These are phyloP conservation scores for Toxoplasma gondii DNA, from an alignment of 169 alveolate species.

Conservation along the genomic window DNA sequence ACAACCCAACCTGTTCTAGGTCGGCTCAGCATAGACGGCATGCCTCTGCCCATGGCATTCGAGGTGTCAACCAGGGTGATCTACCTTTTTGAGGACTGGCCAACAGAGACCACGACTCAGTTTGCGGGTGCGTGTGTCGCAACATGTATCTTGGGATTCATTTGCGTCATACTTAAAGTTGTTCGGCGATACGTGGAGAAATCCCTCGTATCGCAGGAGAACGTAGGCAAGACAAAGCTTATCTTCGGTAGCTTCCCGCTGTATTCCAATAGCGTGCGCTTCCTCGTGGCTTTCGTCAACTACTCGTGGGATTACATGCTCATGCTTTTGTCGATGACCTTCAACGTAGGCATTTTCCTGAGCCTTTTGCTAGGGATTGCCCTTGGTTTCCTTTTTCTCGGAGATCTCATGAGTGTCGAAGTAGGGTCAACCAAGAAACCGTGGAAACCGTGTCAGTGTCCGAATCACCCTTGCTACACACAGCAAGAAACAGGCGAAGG, in stretches of 20 bases:
- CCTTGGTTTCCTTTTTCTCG: constrained; percentile 54
- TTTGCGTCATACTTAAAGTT: constrained; percentile 62
- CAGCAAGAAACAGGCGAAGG: no score
- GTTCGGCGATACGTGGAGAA: constrained; percentile 55
- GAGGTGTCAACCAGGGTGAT: constrained; percentile 42
- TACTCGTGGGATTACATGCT: constrained; percentile 68
- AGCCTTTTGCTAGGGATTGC: constrained; percentile 60
- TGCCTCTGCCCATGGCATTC: constrained; percentile 62
- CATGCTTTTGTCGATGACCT: constrained; percentile 70
- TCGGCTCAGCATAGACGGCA: constrained; percentile 8
- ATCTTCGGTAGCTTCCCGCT: constrained; percentile 52
- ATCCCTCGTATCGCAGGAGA: background rate
- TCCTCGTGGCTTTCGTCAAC: constrained; percentile 39
- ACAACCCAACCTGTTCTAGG: background rate
- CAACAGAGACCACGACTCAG: constrained; percentile 35
- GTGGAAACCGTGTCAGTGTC: no score
- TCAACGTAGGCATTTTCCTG: constrained; percentile 68
- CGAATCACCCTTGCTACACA: no score
- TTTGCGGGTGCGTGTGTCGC: constrained; percentile 40
- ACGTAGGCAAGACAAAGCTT: constrained; percentile 31
- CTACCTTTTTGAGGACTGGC: constrained; percentile 57
- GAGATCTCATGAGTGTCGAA: constrained; percentile 29
- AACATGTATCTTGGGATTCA: constrained; percentile 42
- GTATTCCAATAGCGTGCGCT: constrained; percentile 54
- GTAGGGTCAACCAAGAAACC: no score